Conservation (phyloP, 1,284 basidiomycete genomes). For the Porodaedalea pini region DNA sequence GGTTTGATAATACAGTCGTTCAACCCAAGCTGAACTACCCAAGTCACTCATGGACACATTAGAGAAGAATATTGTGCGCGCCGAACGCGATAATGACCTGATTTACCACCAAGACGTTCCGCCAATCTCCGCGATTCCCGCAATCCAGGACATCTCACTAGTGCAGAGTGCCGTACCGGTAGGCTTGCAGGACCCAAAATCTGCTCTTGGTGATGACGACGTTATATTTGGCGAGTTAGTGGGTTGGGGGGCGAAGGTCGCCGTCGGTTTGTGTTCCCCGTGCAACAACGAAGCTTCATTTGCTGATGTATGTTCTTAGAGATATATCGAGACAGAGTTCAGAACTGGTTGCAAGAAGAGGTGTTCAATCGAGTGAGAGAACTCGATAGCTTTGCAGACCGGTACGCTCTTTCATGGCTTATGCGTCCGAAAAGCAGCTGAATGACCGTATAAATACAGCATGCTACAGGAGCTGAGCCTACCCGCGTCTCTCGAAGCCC, state of each 20-base stretch:
- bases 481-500: constrained; percentile 83
- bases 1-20: neutral
- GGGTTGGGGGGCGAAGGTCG: constrained; percentile 85
- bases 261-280: constrained; percentile 65
- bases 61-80: constrained; percentile 66
- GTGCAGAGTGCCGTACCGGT: constrained; percentile 61
- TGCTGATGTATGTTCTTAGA: constrained; percentile 40
- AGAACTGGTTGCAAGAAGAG: constrained; percentile 68
- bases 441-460: constrained; percentile 36
- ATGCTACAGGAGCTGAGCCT: constrained; percentile 73
- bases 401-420: constrained; percentile 41
- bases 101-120: constrained; percentile 94
- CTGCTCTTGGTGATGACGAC: constrained; percentile 43
- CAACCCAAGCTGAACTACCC: constrained; percentile 13
- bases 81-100: constrained; percentile 90
- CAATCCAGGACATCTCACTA: constrained; percentile 67
- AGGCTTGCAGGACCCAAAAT: constrained; percentile 62
- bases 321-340: constrained; percentile 84
- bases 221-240: constrained; percentile 78
- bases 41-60: constrained; percentile 68
- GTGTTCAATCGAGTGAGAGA: constrained; percentile 62
- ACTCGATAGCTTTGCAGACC: constrained; percentile 61
- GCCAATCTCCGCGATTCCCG: constrained; percentile 61
- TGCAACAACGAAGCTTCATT: neutral
- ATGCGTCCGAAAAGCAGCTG: constrained; percentile 5